A percentile compares a stretch with the other conserved stretches of the same genome.
phyloP scores from a whole-genome alignment of 2,329 filamentous ascomycete genomes.

The Paracoccidioides lutzii region DNA sequence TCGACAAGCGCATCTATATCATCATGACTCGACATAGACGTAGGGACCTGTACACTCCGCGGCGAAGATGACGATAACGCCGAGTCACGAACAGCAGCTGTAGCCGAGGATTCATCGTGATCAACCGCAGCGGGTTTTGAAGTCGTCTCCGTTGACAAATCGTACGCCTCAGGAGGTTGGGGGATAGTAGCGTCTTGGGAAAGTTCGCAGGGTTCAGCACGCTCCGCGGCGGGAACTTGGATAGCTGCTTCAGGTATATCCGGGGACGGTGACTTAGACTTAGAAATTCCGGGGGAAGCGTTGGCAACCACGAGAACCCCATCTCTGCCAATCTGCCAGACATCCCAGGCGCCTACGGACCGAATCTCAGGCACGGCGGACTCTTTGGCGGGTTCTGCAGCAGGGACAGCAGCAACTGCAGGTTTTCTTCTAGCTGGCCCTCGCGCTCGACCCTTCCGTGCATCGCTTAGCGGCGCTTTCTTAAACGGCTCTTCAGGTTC shows the following conservation, averaged over 20 bases:
- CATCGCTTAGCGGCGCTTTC: constrained; percentile 72
- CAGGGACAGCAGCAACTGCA: constrained; percentile 44
- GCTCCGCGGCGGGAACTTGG: not conserved
- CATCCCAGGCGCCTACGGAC: constrained; percentile 28
- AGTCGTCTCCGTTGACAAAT: not conserved
- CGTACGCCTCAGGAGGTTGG: not conserved
- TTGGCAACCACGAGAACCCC: constrained; percentile 23
- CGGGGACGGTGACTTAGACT: not conserved
- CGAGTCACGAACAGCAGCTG: not conserved
- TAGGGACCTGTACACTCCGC: not conserved
- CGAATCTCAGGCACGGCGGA: constrained; percentile 24
- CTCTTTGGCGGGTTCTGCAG: constrained; percentile 13
- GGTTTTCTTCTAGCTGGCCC: constrained; percentile 69
- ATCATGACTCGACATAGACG: not conserved
- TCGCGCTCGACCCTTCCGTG: constrained; percentile 76
- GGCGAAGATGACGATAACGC: not conserved
- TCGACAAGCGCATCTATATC: not conserved
- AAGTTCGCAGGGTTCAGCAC: not conserved
- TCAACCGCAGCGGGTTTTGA: not conserved
- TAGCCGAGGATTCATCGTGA: not conserved
- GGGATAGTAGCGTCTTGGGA: not conserved
- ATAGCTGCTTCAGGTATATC: not conserved
- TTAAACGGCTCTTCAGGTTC: constrained; percentile 47
- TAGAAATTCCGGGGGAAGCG: not conserved
- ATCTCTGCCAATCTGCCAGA: constrained; percentile 27